Base-by-base conservation (phyloP, 495 filamentous ascomycete genomes). In the Gamarada debralockiae region DNA sequence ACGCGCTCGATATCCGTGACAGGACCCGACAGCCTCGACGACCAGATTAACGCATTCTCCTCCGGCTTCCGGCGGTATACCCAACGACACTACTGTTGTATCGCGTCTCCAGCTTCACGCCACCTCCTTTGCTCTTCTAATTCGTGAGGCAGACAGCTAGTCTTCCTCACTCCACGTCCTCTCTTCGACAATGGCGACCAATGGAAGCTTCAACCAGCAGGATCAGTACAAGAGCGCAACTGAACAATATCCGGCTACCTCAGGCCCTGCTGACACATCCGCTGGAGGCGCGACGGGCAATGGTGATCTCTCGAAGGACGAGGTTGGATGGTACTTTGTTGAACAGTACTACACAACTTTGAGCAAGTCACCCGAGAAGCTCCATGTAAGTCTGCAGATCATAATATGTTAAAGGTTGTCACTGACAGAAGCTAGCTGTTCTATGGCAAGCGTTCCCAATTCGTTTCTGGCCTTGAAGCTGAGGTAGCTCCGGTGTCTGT, bases 301-400 rank as follows among this genome's bases (percentile, higher is more conserved):
- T 47, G 37, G 37, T 14, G 62, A 62, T 49, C 53, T 65, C 7
- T 61, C 58, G 10, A 65, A 65, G 56, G 62, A 65, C 50, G 62
- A 97, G 71, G 88, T 98, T 47, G 93, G 90, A 61, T 98, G 93
- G 93, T 97, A 91, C 70, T 98, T 98, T 58, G 93, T 97, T 29
- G 95, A 98, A 78, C 91, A 96, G 66, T 97, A 95, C 76, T 98
- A 98, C 70, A 97, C 90, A 56, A 98, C 89, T 57, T 77, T 98
- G 62, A 96, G 90, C 82, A 89, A 90, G 67, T 86, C 76, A 54
- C 93, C 95, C 14, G 92, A 96, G 61, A 95, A 92, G 71, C 82
- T 98, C 55, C 90, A 90, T 64, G 87, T 91, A 70, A 73, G 85
- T 78, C 18, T 15, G 23, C 23, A 27, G 23, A 42, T 3, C 12